Evolutionary conservation across 1,139 yeast species (phyloP), one percentile per base, ranked within the genome.

Genomic region (Yueomyces sp.): DNA sequence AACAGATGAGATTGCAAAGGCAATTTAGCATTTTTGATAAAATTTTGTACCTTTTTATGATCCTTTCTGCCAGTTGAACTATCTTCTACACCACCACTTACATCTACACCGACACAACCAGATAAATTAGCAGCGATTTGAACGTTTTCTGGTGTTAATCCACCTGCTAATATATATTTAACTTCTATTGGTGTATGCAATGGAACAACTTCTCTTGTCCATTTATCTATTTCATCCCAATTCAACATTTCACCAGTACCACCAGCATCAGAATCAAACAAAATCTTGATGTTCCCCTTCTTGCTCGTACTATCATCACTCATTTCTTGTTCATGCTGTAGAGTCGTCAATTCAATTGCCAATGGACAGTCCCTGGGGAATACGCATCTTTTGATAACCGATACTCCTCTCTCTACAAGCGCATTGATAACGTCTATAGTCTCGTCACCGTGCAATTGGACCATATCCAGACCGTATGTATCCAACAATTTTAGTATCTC

Each of bases 361-460:
- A 44, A 46, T 4, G 59, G 57, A 12, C 65, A 57, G 35, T 83
- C 82, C 30, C 66, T 65, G 0, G 94, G 86, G 3, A 83, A 60
- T n/a, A 57, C 78, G 53, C 76, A 82, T 43, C 96, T 67, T 39
- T 83, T 74, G 46, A 91, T 81, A 3, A 86, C 74, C 0, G 95
- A 29, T 6, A 29, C 9, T 19, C 19, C 95, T 11, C 53, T 48
- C 1, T 68, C 64, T 9, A 80, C 64, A 42, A 57, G 49, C 0
- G 38, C 36, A 27, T 48, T 43, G 43, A 72, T 85, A 40, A 68
- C 76, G 11, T 63, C 50, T 48, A 81, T 67, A 37, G 82, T 73
- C 60, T 91, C 97, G 38, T 75, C 71, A 1, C 98, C 98, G 61
- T 91, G 98, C 8, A 91, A 64, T 59, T 91, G 98, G 1, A 91